Base-by-base conservation (phyloP, 768 basidiomycete genomes). In the Suillus ampliporus region DNA sequence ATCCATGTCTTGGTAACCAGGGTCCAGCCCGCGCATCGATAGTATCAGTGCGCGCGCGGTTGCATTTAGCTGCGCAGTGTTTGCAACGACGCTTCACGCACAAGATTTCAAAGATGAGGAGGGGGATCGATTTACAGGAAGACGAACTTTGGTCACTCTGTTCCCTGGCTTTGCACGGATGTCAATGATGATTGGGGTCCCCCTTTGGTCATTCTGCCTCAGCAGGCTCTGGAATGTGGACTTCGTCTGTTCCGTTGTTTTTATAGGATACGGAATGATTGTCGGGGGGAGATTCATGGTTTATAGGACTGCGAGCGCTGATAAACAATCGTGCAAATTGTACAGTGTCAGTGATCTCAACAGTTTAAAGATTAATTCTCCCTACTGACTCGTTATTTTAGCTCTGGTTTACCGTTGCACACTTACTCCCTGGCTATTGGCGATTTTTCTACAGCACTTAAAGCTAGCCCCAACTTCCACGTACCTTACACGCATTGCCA, bases 131-230 rank as follows among this genome's bases (percentile, higher is more conserved):
- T 63, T 65, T 2, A 60, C 66, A 9, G 76, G 75, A 6, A 69
- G 80, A 21, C 44, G 64, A 4, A 81, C 80, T 0, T 61, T 81
- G 34, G 79, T 80, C 8, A 76, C 81, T 54, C 71, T 72, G 8
- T 69, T 73, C 8, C 80, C 80, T 13, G 61, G 21, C 11, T 40
- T 60, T n/a, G 58, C 38, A 15, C 61, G 61, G n/a, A 23, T 43
- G 11, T 59, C 56, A 4, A 61, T 61, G 38, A 5, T 60, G 61
- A 26, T 61, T 7, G 57, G 54, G n/a, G 28, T 61, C 28, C 61
- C 58, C 23, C 37, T 61, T 26, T 61, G 61, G 61, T 61, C 61
- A 4, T 41, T 60, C 28, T 60, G 40, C 34, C 61, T 61, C 28
- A 59, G 61, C 28, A 26, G 38, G n/a, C 41, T 61, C 2, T 61